A percentile compares a stretch with the other conserved stretches of the same genome.
phyloP scores from a whole-genome alignment of 352 stramenopile genomes.

The Plasmopara viticola region DNA sequence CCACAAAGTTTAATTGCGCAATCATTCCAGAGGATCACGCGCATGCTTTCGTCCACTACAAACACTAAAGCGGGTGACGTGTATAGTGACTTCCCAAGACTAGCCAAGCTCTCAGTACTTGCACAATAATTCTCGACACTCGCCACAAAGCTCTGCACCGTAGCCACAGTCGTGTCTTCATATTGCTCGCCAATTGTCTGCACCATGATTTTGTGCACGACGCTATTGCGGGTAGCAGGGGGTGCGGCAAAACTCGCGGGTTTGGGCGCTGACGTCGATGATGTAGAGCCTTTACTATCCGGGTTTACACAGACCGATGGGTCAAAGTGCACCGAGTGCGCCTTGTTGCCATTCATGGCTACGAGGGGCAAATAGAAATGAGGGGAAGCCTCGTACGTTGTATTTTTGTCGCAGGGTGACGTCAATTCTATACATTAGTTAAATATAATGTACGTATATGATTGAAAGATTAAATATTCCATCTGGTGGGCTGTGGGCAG shows the following conservation, averaged over 20 bases:
- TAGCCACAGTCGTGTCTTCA: slow-evolving; percentile 55
- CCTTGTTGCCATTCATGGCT: slow-evolving; percentile 48
- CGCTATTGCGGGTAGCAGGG: slow-evolving; percentile 26
- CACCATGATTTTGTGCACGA: slow-evolving; percentile 70
- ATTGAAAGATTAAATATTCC: slow-evolving; percentile 6
- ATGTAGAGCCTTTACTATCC: slow-evolving; percentile 39
- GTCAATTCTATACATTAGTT: slow-evolving; percentile 1
- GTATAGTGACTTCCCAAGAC: slow-evolving; percentile 80
- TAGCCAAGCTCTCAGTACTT: slow-evolving; percentile 69
- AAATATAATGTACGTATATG: slow-evolving; percentile 9
- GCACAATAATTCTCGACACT: slow-evolving; percentile 71
- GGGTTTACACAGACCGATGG: slow-evolving; percentile 44
- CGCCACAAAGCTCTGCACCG: slow-evolving; percentile 70
- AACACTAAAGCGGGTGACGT: slow-evolving; percentile 70
- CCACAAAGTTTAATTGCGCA: slow-evolving; percentile 61
- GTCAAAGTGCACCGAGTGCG: slow-evolving; percentile 68
- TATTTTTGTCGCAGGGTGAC: background rate
- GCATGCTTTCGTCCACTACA: slow-evolving; percentile 79
- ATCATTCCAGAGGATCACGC: slow-evolving; percentile 85
- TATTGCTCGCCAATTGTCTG: slow-evolving; percentile 73
- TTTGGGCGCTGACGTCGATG: slow-evolving; percentile 6
- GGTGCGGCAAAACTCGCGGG: background rate
- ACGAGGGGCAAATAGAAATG: background rate
- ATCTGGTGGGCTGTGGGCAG: background rate
- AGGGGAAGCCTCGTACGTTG: background rate